Base-by-base conservation (phyloP, 768 basidiomycete species). In the Russula vinacea region DNA sequence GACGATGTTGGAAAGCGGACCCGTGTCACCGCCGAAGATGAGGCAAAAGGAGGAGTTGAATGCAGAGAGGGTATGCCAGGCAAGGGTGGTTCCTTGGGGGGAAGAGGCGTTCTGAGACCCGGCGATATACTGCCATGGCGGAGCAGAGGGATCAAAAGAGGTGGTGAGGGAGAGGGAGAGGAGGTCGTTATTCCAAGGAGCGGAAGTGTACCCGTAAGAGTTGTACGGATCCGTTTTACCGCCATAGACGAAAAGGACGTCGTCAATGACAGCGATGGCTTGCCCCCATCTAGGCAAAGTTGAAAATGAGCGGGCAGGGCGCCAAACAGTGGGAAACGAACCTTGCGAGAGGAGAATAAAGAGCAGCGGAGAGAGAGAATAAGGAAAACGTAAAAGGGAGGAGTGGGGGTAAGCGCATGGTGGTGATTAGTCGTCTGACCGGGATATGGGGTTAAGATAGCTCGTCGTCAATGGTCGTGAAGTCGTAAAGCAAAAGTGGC, bases 41-140 rank as follows among this genome's bases (percentile, higher is more conserved):
- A 94, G 78, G 2, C 84, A 66, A 26, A 79, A 66, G 9, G 83
- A 76, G 17, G 78, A 74, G 60, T 83, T 82, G 75, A 83, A 81
- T 5, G 87, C 83, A 17, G 89, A 87, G 49, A 94, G 76, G 1
- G 89, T 84, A 72, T 93, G 89, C 89, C 90, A 94, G 13, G 89
- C 84, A 13, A 93, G 77, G 9, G 83, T 74, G 26, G 90, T 90
- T 0, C 83, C 83, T 60, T 82, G 79, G 0, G 80, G 75, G 5
- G 78, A 73, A 5, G 76, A 73, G 3, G 56, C 5, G 65, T 82
- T 81, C 2, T 75, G 70, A 37, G 81, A 77, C 61, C 77, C 78
- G 57, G 78, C 78, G 59, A 89, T 67, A 57, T 86, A 80, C 42
- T 80, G 68, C 88, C 90, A 93, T 16, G 90, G 88, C 0, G 91